Evolutionary conservation across 257 asterid genomes (phyloP).

Genomic region (Capsicum baccatum): DNA sequence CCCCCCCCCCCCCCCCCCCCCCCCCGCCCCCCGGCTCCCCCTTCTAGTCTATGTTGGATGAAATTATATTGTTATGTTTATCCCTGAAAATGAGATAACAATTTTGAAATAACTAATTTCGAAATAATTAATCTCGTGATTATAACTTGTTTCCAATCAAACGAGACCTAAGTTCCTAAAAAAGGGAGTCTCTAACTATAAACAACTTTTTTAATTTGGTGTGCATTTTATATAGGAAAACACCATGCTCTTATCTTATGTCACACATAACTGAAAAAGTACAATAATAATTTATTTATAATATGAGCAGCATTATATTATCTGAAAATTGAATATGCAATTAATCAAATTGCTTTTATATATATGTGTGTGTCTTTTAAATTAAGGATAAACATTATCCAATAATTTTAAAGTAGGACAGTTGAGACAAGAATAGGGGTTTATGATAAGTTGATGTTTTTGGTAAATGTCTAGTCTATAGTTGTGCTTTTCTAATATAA

Average conservation of each 20-base stretch:
- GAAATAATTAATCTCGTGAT: too few relatives aligned
- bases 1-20: too few relatives aligned
- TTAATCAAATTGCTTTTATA: conserved; percentile 27
- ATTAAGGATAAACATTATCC: conserved; percentile 24
- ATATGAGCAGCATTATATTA: not conserved
- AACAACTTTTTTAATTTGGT: not conserved
- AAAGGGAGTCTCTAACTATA: too few relatives aligned
- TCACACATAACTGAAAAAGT: not conserved
- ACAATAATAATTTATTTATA: not conserved
- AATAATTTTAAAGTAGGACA: conserved; percentile 30
- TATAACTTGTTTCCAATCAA: too few relatives aligned
- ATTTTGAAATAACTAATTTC: too few relatives aligned
- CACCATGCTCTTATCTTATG: conserved; percentile 3
- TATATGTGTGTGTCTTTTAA: not conserved
- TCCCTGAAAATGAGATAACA: too few relatives aligned
- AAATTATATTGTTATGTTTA: too few relatives aligned
- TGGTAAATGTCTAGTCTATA: conserved; percentile 26
- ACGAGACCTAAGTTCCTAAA: too few relatives aligned
- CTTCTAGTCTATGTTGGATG: too few relatives aligned
- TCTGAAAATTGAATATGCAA: not conserved
- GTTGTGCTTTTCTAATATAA: conserved; percentile 30
- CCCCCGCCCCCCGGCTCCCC: too few relatives aligned
- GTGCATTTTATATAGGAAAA: not conserved
- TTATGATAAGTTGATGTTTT: conserved; percentile 16
- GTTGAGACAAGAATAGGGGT: conserved; percentile 33